Conservation (phyloP, 2,329 filamentous ascomycete genomes). For the Didymella lethalis region DNA sequence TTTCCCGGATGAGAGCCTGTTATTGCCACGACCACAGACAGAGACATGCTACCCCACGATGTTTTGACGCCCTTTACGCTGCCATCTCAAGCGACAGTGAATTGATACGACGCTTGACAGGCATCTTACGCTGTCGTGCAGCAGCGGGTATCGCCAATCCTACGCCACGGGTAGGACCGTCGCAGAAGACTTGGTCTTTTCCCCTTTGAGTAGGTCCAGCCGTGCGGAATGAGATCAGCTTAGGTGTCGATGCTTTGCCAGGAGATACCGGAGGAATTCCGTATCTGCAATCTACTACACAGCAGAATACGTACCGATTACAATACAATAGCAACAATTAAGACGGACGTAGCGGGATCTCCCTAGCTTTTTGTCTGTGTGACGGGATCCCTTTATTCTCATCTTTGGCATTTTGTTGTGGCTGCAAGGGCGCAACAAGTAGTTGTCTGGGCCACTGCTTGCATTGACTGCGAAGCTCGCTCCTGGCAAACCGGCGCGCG, state of each 20-base stretch:
- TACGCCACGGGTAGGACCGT: constrained; percentile 17
- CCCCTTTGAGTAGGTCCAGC: constrained; percentile 20
- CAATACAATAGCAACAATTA: constrained; percentile 5
- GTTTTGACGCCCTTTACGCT: constrained; percentile 22
- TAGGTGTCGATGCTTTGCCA: constrained; percentile 18
- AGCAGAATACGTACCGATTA: not conserved
- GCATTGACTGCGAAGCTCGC: constrained; percentile 8
- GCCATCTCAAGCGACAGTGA: constrained; percentile 6
- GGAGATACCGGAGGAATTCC: constrained; percentile 18
- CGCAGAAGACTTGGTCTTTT: constrained; percentile 8
- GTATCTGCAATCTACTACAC: constrained; percentile 15
- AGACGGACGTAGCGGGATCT: not conserved
- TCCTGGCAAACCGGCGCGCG: constrained; percentile 3
- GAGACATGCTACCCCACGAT: constrained; percentile 10
- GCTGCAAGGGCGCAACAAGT: not conserved
- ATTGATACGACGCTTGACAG: constrained; percentile 7
- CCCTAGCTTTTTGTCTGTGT: not conserved
- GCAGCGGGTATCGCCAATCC: constrained; percentile 7
- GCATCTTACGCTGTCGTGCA: constrained; percentile 10
- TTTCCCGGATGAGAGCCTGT: constrained; percentile 1
- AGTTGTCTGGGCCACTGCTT: not conserved
- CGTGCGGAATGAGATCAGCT: constrained; percentile 20
- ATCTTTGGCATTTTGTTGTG: not conserved
- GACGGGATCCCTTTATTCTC: not conserved
- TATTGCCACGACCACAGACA: not conserved